Conservation (phyloP, 2,329 filamentous ascomycete species). For the Ampelomyces quisqualis region DNA sequence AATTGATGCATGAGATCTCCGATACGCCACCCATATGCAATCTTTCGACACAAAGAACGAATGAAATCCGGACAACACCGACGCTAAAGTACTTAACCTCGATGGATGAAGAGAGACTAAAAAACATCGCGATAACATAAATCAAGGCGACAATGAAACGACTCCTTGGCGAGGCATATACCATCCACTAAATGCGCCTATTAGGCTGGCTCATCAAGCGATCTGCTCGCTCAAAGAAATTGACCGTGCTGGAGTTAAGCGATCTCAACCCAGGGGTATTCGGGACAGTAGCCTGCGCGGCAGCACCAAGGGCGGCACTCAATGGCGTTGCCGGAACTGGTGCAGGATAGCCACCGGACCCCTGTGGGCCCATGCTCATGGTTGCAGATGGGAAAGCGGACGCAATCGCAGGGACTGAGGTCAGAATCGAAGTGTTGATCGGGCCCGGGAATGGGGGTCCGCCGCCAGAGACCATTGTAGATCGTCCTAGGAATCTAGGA, state of each 20-base stretch:
- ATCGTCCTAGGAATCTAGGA: slow-evolving; percentile 32
- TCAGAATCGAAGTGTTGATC: slow-evolving; percentile 43
- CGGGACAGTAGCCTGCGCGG: slow-evolving; percentile 84
- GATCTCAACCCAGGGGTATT: slow-evolving; percentile 49
- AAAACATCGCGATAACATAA: slow-evolving; percentile 1
- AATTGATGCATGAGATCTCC: not conserved
- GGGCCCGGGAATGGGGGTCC: slow-evolving; percentile 36
- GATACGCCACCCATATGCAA: slow-evolving; percentile 5
- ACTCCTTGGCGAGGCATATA: not conserved
- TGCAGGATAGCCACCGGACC: slow-evolving; percentile 51
- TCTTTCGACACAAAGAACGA: slow-evolving; percentile 3
- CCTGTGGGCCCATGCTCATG: slow-evolving; percentile 28
- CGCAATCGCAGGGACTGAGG: slow-evolving; percentile 29
- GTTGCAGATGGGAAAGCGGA: slow-evolving; percentile 33
- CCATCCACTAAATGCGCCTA: slow-evolving; percentile 31
- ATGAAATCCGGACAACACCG: slow-evolving; percentile 16
- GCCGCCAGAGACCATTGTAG: slow-evolving; percentile 25
- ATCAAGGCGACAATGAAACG: not conserved
- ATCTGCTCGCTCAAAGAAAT: slow-evolving; percentile 42
- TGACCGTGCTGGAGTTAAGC: slow-evolving; percentile 30
- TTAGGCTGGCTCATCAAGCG: slow-evolving; percentile 34
- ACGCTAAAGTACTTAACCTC: slow-evolving; percentile 14
- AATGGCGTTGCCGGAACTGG: slow-evolving; percentile 81
- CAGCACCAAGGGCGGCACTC: slow-evolving; percentile 83
- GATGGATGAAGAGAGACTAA: not conserved